phyloP scores from a whole-genome alignment of 495 filamentous ascomycete genomes.

The Pseudoneurospora amorphoporcata region DNA sequence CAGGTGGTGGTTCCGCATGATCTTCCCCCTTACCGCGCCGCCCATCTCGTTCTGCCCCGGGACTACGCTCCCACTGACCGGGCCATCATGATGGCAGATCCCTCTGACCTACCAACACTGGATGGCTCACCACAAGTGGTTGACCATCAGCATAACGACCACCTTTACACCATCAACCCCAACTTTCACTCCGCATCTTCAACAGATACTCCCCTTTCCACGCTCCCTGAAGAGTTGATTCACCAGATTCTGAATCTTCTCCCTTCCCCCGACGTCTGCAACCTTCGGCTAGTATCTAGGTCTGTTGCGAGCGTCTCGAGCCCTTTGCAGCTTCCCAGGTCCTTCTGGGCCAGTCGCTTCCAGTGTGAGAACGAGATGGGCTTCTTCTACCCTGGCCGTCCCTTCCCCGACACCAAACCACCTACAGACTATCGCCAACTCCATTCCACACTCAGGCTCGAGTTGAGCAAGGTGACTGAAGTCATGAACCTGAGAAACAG shows the following conservation, averaged over 20 bases:
- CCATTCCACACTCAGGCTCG: background rate
- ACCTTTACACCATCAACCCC: background rate
- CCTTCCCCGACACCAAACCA: background rate
- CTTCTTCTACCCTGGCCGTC: background rate
- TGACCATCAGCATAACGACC: background rate
- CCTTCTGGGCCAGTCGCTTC: background rate
- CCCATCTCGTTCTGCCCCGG: background rate
- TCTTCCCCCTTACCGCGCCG: background rate
- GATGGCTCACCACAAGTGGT: background rate
- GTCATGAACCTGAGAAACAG: background rate
- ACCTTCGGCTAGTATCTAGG: background rate
- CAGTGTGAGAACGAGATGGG: background rate
- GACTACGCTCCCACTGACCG: background rate
- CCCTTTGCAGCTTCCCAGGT: background rate
- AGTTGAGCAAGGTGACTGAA: background rate
- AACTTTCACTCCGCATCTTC: background rate
- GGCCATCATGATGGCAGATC: background rate
- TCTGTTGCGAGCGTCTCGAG: background rate
- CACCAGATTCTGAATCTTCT: background rate
- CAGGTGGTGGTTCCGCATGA: background rate
- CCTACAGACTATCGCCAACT: background rate
- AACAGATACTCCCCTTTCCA: background rate
- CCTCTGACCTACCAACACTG: background rate
- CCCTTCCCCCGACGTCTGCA: background rate
- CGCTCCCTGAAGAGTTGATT: background rate